Evolutionary conservation across 1,284 basidiomycete genomes (phyloP).

Genomic region (Sporisorium iseilematis-ciliati): DNA sequence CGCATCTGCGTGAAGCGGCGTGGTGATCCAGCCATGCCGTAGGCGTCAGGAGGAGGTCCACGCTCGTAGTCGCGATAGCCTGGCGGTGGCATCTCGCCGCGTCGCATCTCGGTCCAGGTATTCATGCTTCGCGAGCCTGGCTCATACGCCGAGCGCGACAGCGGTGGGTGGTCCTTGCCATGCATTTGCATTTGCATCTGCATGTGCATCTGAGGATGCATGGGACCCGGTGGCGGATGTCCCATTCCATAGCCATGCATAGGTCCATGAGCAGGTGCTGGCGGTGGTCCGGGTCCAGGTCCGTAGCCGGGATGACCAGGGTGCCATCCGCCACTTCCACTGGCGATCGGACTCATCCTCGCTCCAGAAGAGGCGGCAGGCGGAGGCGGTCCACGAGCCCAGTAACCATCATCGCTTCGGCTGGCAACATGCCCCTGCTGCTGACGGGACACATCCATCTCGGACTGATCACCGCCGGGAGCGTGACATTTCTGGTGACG

Average conservation of each 20-base stretch:
- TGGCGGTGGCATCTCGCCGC: constrained; percentile 41
- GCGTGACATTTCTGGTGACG: constrained; percentile 66
- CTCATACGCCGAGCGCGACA: constrained; percentile 53
- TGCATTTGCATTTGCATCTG: constrained; percentile 42
- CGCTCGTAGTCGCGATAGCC: constrained; percentile 43
- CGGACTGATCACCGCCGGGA: constrained; percentile 41
- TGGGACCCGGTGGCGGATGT: constrained; percentile 22
- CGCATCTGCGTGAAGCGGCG: constrained; percentile 46
- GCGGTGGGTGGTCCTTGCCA: constrained; percentile 45
- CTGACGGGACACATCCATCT: constrained; percentile 28
- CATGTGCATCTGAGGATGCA: constrained; percentile 31
- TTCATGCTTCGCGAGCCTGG: constrained; percentile 56
- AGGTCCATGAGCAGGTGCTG: constrained; percentile 17
- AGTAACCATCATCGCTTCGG: constrained; percentile 35
- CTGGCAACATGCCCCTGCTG: constrained; percentile 24
- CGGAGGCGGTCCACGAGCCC: constrained; percentile 35
- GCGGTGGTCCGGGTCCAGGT: constrained; percentile 9
- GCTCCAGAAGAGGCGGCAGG: constrained; percentile 31
- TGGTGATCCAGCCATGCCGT: constrained; percentile 24
- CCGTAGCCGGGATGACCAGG: constrained; percentile 29
- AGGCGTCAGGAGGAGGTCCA: constrained; percentile 9
- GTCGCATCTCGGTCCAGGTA: constrained; percentile 43
- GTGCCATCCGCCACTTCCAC: constrained; percentile 38
- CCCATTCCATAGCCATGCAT: constrained; percentile 16
- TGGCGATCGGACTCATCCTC: constrained; percentile 32